phyloP scores from a whole-genome alignment of 2,329 filamentous ascomycete species.

The Colletotrichum horii region DNA sequence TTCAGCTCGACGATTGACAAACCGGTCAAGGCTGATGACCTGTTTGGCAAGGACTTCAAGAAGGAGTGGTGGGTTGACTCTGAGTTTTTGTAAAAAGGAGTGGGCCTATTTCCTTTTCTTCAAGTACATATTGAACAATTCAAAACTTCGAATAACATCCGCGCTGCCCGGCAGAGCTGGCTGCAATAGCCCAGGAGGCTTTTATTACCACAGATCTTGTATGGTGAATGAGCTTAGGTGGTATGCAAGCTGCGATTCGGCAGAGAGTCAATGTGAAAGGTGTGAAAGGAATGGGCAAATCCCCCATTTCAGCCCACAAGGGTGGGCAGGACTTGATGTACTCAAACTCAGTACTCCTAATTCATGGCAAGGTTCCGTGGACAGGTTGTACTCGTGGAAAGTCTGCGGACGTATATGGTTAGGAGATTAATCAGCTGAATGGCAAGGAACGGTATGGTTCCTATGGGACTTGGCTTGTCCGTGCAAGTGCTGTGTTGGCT shows the following conservation, averaged over 20 bases:
- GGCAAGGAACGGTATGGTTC: neutral
- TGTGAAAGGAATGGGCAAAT: neutral
- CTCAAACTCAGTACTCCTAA: neutral
- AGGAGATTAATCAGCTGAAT: neutral
- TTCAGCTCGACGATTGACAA: slow-evolving; percentile 3
- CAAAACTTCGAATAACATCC: neutral
- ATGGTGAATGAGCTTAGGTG: neutral
- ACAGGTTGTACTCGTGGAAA: neutral
- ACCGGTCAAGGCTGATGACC: neutral
- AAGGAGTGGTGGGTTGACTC: slow-evolving; percentile 20
- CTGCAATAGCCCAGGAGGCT: neutral
- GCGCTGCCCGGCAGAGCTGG: neutral
- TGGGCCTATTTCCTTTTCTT: neutral
- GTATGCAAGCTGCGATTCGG: neutral
- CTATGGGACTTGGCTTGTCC: neutral
- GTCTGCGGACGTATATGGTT: neutral
- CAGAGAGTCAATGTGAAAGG: neutral
- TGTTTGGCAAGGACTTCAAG: slow-evolving; percentile 12
- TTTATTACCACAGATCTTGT: neutral
- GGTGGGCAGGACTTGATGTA: neutral
- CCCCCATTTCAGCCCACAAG: neutral
- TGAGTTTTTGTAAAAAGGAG: neutral
- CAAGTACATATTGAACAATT: neutral
- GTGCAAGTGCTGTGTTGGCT: neutral
- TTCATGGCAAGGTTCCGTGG: neutral